phyloP scores from a whole-genome alignment of 768 basidiomycete genomes.

The Hortiboletus flavorubellus region DNA sequence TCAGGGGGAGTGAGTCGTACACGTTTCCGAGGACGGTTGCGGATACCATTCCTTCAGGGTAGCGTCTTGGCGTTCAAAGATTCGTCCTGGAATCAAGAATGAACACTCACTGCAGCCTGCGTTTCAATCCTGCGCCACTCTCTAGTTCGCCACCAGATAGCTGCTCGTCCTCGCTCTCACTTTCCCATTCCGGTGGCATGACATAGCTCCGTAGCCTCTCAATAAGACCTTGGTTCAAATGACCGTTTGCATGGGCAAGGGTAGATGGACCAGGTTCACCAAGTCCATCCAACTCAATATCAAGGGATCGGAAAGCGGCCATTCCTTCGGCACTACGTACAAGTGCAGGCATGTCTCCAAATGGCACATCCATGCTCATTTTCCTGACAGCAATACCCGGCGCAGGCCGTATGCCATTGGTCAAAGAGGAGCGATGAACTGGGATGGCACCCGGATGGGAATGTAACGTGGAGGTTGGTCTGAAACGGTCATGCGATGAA shows the following conservation, averaged over 20 bases:
- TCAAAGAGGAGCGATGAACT: constrained; percentile 7
- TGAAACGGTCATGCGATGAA: constrained; percentile 23
- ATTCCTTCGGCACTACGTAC: constrained; percentile 73
- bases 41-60: constrained; percentile 18
- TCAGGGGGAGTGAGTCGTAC: constrained; percentile 45
- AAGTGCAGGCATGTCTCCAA: constrained; percentile 66
- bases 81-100: not conserved
- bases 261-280: constrained; percentile 34
- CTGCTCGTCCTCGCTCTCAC: constrained; percentile 36
- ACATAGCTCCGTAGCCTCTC: constrained; percentile 22
- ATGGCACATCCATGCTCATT: constrained; percentile 42
- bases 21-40: constrained; percentile 59
- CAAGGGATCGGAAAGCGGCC: constrained; percentile 60
- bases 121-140: constrained; percentile 52
- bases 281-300: constrained; percentile 45
- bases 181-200: constrained; percentile 30
- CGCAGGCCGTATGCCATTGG: constrained; percentile 19
- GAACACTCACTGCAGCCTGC: constrained; percentile 40
- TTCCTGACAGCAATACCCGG: constrained; percentile 12
- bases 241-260: constrained; percentile 33
- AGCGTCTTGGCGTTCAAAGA: not conserved
- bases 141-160: constrained; percentile 26
- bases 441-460: constrained; percentile 3
- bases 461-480: constrained; percentile 22
- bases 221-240: constrained; percentile 13